Conservation (phyloP, 1,139 yeast species). For the Lodderomyces jiufengensis region DNA sequence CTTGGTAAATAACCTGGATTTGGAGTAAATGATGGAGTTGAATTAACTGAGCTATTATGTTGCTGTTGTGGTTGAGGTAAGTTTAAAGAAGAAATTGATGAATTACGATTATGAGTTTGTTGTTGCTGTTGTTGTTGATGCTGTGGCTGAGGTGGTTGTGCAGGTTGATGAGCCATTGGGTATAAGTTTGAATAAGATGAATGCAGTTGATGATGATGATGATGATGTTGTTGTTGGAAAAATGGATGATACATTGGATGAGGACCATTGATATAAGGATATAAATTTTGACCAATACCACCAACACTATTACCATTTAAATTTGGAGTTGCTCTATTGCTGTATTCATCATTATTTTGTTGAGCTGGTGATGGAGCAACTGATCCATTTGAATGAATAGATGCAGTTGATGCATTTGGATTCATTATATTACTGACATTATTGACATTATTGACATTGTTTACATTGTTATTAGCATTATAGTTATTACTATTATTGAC, state of each 20-base stretch:
- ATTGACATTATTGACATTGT: constrained; percentile 1
- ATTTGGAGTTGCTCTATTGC: too few relatives aligned
- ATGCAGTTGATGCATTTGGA: constrained; percentile 9
- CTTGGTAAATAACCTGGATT: constrained; percentile 4
- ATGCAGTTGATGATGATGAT: too few relatives aligned
- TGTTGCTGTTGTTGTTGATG: constrained; percentile 3
- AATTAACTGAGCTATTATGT: constrained; percentile 7
- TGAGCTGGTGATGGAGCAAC: too few relatives aligned
- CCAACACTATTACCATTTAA: constrained; percentile 3
- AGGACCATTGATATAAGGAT: not conserved
- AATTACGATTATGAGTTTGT: constrained; percentile 8
- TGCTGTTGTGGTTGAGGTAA: constrained; percentile 8
- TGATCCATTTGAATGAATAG: constrained; percentile 8
- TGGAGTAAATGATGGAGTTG: constrained; percentile 9
- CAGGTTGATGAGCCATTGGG: constrained; percentile 3
- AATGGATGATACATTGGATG: not conserved
- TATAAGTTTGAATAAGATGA: too few relatives aligned
- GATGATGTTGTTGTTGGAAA: not conserved
- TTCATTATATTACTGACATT: constrained; percentile 1
- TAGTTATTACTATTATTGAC: constrained; percentile 5
- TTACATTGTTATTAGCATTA: constrained; percentile 6
- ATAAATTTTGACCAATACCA: constrained; percentile 3
- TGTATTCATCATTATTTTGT: constrained; percentile 5
- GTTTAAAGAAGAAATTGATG: constrained; percentile 9
- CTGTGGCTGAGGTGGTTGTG: constrained; percentile 3